Conservation (phyloP, 2,329 filamentous ascomycete species). For the Fusarium proliferatum region DNA sequence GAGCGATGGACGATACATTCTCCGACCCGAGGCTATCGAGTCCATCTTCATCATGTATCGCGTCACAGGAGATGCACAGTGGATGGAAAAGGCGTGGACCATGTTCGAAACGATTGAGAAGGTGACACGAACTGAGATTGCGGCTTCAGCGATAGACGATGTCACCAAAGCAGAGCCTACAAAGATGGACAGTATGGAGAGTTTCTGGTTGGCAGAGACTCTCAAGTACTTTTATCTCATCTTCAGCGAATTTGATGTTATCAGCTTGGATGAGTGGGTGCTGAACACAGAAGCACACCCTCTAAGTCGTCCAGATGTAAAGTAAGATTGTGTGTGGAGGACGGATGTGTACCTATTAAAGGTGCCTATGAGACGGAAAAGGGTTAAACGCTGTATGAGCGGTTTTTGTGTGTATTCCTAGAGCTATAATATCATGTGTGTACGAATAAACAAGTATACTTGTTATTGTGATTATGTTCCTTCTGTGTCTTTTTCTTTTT, state of each 20-base stretch:
- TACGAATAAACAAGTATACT: background rate
- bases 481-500: background rate
- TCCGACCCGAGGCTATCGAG: slow-evolving; percentile 82
- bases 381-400: slow-evolving; percentile 5
- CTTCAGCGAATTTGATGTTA: slow-evolving; percentile 67
- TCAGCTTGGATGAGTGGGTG: slow-evolving; percentile 72
- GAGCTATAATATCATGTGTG: slow-evolving; percentile 5
- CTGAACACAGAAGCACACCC: slow-evolving; percentile 69
- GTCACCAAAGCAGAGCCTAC: slow-evolving; percentile 56
- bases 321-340: slow-evolving; percentile 14
- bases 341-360: background rate
- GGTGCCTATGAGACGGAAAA: background rate
- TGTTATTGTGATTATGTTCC: background rate
- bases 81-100: slow-evolving; percentile 76
- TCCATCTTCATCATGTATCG: slow-evolving; percentile 83
- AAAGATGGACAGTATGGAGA: slow-evolving; percentile 74
- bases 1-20: slow-evolving; percentile 68
- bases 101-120: slow-evolving; percentile 76
- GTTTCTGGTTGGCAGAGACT: slow-evolving; percentile 78
- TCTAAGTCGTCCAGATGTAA: slow-evolving; percentile 45
- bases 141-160: slow-evolving; percentile 74
- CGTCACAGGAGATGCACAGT: slow-evolving; percentile 73
- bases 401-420: slow-evolving; percentile 15
- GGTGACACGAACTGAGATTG: slow-evolving; percentile 70
- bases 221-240: slow-evolving; percentile 75